Conservation (phyloP, 2,329 filamentous ascomycete species). For the Alternaria gansuensis region DNA sequence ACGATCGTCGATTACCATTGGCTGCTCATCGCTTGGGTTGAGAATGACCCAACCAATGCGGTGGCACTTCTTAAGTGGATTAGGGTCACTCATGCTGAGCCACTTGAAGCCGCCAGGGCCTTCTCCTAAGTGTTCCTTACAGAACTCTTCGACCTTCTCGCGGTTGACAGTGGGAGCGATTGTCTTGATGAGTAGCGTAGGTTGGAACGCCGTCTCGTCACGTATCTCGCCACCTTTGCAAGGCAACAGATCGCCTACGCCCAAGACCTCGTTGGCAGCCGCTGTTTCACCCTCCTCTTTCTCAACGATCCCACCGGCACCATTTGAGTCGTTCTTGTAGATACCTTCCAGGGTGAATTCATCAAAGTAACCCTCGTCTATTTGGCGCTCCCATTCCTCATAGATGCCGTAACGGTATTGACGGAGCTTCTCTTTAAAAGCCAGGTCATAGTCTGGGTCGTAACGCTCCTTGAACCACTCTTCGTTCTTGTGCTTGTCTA, state of each 20-base stretch:
- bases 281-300: conserved; percentile 96
- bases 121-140: conserved; percentile 91
- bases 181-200: conserved; percentile 96
- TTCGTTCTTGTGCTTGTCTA: conserved; percentile 89
- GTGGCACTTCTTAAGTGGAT: conserved; percentile 95
- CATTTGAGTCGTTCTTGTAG: conserved; percentile 91
- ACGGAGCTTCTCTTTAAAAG: conserved; percentile 77
- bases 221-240: conserved; percentile 83
- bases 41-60: conserved; percentile 99
- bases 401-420: conserved; percentile 82
- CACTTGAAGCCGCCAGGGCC: conserved; percentile 93
- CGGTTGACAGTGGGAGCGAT: conserved; percentile 96
- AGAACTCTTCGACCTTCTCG: conserved; percentile 91
- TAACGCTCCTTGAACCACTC: conserved; percentile 99
- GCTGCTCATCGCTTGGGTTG: conserved; percentile 76
- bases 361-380: conserved; percentile 87
- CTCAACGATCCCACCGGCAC: conserved; percentile 82
- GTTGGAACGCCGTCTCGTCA: conserved; percentile 87
- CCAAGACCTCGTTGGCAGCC: conserved; percentile 88
- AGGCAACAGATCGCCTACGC: conserved; percentile 89
- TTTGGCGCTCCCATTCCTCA: conserved; percentile 86
- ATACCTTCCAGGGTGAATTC: conserved; percentile 94
- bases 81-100: conserved; percentile 94
- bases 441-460: conserved; percentile 79
- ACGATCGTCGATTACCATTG: conserved; percentile 69